These are phyloP conservation scores for Penicillium sp. DNA, from an alignment of 2,329 filamentous ascomycete genomes.

Conservation along the genomic window DNA sequence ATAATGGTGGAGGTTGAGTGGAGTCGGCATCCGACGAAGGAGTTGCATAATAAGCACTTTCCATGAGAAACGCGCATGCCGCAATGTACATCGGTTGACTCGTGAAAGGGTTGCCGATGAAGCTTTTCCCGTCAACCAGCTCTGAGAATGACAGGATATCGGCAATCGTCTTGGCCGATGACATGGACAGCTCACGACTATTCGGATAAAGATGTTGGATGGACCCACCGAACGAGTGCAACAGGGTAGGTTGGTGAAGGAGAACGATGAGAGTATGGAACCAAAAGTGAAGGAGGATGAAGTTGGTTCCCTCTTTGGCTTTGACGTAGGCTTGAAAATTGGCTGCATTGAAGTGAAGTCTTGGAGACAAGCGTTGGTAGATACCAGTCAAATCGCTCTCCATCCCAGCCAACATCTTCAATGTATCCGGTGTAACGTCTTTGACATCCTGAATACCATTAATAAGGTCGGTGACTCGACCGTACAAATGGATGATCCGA, in stretches of 20 bases:
- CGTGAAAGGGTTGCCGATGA: slow-evolving; percentile 83
- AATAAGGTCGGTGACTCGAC: slow-evolving; percentile 75
- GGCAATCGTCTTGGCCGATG: slow-evolving; percentile 84
- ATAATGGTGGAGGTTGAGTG: slow-evolving; percentile 41
- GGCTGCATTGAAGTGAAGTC: slow-evolving; percentile 75
- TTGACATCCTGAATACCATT: slow-evolving; percentile 73
- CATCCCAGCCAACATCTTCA: slow-evolving; percentile 69
- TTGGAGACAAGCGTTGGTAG: slow-evolving; percentile 69
- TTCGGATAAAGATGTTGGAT: slow-evolving; percentile 73
- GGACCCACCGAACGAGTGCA: slow-evolving; percentile 68
- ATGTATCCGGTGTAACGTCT: slow-evolving; percentile 70
- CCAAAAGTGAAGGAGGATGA: slow-evolving; percentile 83
- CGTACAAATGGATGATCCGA: slow-evolving; percentile 80
- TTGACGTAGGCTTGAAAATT: slow-evolving; percentile 85
- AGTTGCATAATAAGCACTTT: slow-evolving; percentile 67
- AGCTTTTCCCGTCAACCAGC: slow-evolving; percentile 78
- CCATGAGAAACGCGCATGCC: slow-evolving; percentile 81
- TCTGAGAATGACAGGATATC: slow-evolving; percentile 85
- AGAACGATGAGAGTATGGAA: slow-evolving; percentile 83
- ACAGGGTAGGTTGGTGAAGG: slow-evolving; percentile 74
- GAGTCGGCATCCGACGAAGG: slow-evolving; percentile 60
- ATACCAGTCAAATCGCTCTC: slow-evolving; percentile 71
- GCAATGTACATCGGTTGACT: slow-evolving; percentile 90
- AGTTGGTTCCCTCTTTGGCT: slow-evolving; percentile 76
- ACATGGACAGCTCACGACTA: slow-evolving; percentile 78